phyloP scores from a whole-genome alignment of 768 basidiomycete genomes.

The Sutorius australiensis region DNA sequence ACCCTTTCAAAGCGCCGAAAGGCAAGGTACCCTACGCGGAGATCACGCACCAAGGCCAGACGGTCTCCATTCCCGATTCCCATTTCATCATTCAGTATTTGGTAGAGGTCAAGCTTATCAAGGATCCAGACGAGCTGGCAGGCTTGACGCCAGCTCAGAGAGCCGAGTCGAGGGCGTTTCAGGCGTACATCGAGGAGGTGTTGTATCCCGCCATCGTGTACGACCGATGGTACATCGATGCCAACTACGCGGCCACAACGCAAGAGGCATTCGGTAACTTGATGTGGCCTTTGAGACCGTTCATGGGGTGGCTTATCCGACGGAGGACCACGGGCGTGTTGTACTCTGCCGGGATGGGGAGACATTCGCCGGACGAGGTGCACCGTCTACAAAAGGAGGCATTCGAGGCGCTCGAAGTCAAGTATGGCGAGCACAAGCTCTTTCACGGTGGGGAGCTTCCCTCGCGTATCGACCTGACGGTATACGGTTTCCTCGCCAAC shows the following conservation, averaged over 20 bases:
- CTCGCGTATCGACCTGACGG: constrained; percentile 28
- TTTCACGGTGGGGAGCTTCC: constrained; percentile 27
- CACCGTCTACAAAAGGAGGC: constrained; percentile 29
- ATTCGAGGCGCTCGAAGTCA: constrained; percentile 29
- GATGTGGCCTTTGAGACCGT: constrained; percentile 19
- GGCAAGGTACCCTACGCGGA: constrained; percentile 33
- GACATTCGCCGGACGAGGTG: constrained; percentile 33
- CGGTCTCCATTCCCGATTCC: constrained; percentile 26
- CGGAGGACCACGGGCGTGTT: constrained; percentile 17
- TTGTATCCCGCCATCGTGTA: constrained; percentile 28
- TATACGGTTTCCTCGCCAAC: constrained; percentile 33
- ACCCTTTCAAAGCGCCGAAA: constrained; percentile 29
- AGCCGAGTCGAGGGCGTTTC: constrained; percentile 34
- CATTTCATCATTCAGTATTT: constrained; percentile 34
- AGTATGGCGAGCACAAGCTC: constrained; percentile 22
- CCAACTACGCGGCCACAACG: constrained; percentile 20
- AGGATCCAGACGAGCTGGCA: constrained; percentile 28
- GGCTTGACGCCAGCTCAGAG: constrained; percentile 24
- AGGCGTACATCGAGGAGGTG: constrained; percentile 31
- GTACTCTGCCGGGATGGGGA: constrained; percentile 26
- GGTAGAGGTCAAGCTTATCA: constrained; percentile 21
- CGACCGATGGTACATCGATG: constrained; percentile 30
- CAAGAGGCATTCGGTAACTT: constrained; percentile 13
- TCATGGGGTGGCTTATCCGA: constrained; percentile 23
- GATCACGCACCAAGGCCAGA: constrained; percentile 23